Evolutionary conservation across 305 asterid species (phyloP).

Genomic region (Fraxinus baroniana): DNA sequence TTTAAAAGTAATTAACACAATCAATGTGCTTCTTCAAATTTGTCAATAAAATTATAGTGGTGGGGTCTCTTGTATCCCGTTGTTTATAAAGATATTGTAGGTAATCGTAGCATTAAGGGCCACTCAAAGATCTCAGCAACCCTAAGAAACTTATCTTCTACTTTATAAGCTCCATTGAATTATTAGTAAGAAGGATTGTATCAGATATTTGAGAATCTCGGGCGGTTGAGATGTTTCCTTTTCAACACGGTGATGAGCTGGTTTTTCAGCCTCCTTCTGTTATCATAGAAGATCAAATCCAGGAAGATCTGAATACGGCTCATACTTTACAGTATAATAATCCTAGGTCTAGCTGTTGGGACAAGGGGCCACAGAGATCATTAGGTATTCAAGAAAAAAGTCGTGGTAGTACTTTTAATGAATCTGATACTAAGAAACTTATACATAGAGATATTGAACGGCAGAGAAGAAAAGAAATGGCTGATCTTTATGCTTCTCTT

Average conservation of each 20-base stretch:
- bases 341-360: background rate
- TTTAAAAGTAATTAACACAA: background rate
- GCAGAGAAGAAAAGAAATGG: background rate
- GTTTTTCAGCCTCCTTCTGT: background rate
- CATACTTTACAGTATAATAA: background rate
- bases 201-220: background rate
- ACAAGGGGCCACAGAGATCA: background rate
- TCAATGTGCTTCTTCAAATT: background rate
- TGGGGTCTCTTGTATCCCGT: background rate
- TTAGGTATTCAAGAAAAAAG: background rate
- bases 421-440: background rate
- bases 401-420: background rate
- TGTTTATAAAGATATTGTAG: background rate
- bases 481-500: background rate
- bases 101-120: background rate
- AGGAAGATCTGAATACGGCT: background rate
- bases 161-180: background rate
- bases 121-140: background rate
- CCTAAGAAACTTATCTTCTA: background rate
- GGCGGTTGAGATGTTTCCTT: background rate
- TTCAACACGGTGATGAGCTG: background rate
- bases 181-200: background rate
- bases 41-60: background rate
- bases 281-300: background rate
- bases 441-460: background rate